Percentiles rank a stretch among this genome's conserved stretches.
Evolutionary conservation across 1,139 yeast genomes (phyloP).

Genomic region (Yamadazyma dushanensis): DNA sequence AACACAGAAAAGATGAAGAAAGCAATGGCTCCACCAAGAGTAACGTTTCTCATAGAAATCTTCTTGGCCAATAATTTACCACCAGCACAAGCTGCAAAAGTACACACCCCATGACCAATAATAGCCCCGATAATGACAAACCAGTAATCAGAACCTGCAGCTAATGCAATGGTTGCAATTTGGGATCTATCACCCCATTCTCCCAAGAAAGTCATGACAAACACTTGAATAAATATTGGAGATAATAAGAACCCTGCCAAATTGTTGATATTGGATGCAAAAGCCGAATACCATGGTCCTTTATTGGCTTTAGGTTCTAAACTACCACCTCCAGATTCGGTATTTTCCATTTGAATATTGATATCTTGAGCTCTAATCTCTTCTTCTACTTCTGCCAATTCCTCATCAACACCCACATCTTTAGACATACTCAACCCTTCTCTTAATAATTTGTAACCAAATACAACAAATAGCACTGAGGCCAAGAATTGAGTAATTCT

Average conservation of each 20-base stretch:
- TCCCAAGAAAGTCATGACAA: slow-evolving; percentile 93
- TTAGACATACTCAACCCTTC: slow-evolving; percentile 87
- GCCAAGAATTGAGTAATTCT: slow-evolving; percentile 81
- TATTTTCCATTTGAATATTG: slow-evolving; percentile 48
- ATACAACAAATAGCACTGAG: slow-evolving; percentile 73
- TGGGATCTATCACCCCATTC: slow-evolving; percentile 99
- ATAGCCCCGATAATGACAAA: slow-evolving; percentile 86
- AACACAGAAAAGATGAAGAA: slow-evolving; percentile 79
- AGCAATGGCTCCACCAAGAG: slow-evolving; percentile 86
- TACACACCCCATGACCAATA: slow-evolving; percentile 87
- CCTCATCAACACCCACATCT: slow-evolving; percentile 87
- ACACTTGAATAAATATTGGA: slow-evolving; percentile 93
- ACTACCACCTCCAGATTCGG: slow-evolving; percentile 52
- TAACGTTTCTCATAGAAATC: slow-evolving; percentile 88
- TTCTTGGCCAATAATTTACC: slow-evolving; percentile 88
- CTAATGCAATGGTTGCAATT: slow-evolving; percentile 97
- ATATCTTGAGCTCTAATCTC: slow-evolving; percentile 73
- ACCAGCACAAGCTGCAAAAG: slow-evolving; percentile 89
- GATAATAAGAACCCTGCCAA: slow-evolving; percentile 68
- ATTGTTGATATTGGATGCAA: slow-evolving; percentile 42
- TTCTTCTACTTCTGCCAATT: slow-evolving; percentile 94
- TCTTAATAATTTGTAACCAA: slow-evolving; percentile 71
- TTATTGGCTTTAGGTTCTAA: slow-evolving; percentile 11
- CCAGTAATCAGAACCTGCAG: slow-evolving; percentile 95
- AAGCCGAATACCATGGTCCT: slow-evolving; percentile 27